Percentiles rank a stretch among this genome's conserved stretches.
Conservation (phyloP, 805 yeast genomes). For the Saturnispora silvae region DNA sequence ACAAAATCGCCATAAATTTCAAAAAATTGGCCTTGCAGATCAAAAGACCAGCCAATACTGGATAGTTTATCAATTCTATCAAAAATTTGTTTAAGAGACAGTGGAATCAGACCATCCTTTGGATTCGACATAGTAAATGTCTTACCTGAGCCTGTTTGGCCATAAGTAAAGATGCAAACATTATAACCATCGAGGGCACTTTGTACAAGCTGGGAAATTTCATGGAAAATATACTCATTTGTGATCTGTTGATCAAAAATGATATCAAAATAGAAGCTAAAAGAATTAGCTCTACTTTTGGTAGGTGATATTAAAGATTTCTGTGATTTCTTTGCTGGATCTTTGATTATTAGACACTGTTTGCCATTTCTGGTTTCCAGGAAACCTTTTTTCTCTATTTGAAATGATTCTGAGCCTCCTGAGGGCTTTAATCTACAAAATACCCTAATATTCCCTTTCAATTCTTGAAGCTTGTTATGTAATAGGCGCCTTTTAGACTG, state of each 20-base stretch:
- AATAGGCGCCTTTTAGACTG: conserved; percentile 39
- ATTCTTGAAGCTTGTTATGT: conserved; percentile 70
- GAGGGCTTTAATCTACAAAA: conserved; percentile 77
- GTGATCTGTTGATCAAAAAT: conserved; percentile 48
- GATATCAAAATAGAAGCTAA: conserved; percentile 61
- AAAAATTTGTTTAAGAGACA: conserved; percentile 64
- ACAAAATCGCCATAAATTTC: conserved; percentile 85
- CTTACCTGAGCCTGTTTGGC: conserved; percentile 95
- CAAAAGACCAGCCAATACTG: conserved; percentile 53
- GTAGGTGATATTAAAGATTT: conserved; percentile 4
- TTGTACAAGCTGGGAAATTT: conserved; percentile 77
- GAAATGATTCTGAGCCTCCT: conserved; percentile 8
- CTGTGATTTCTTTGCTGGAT: conserved; percentile 10
- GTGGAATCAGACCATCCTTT: conserved; percentile 70
- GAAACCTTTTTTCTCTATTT: conserved; percentile 9
- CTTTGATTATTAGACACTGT: conserved; percentile 23
- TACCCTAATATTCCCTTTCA: conserved; percentile 88
- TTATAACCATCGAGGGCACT: conserved; percentile 81
- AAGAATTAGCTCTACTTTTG: conserved; percentile 14
- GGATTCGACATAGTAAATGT: conserved; percentile 78
- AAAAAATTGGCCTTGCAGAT: conserved; percentile 61
- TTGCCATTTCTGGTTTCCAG: conserved; percentile 16
- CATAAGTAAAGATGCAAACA: conserved; percentile 92
- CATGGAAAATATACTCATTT: conserved; percentile 66
- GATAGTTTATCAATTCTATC: conserved; percentile 37